Percentiles rank a stretch among this genome's conserved stretches.
Evolutionary conservation across 179 eudicot species (phyloP).

Genomic region (Silene vulgaris): DNA sequence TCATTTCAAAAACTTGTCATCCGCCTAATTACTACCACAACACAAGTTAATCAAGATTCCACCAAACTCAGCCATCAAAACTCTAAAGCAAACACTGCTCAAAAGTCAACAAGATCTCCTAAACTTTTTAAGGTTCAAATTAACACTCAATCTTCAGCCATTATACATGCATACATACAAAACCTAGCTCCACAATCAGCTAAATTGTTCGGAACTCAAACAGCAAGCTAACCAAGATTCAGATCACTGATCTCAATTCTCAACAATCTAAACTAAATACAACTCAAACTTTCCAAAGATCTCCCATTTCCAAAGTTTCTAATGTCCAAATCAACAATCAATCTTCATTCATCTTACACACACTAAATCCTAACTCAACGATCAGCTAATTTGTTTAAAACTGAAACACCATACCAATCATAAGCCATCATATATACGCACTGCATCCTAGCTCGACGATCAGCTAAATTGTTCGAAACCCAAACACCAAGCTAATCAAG

Average conservation of each 20-base stretch:
- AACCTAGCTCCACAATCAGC: too few relatives aligned
- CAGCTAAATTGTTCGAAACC: conserved; percentile 14
- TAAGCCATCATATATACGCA: neutral
- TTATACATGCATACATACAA: neutral
- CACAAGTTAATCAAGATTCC: neutral
- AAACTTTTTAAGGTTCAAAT: neutral
- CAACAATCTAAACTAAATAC: neutral
- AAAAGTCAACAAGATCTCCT: neutral
- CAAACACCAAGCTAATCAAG: neutral
- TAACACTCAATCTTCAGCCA: neutral
- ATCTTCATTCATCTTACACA: neutral
- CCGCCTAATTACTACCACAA: neutral
- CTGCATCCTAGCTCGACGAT: neutral
- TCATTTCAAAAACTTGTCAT: too few relatives aligned
- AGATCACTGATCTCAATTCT: neutral
- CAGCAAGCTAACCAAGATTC: neutral
- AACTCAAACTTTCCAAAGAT: neutral
- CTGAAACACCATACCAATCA: neutral
- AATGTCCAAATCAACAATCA: neutral
- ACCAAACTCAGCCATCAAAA: neutral
- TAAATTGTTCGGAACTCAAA: too few relatives aligned
- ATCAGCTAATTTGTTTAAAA: neutral
- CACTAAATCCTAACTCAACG: neutral
- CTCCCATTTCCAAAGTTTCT: neutral
- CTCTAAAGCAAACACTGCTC: neutral